Percentiles rank a stretch among this genome's conserved stretches.
phyloP scores from a whole-genome alignment of 176 grass and related monocot species.

The Dactylis glomerata region DNA sequence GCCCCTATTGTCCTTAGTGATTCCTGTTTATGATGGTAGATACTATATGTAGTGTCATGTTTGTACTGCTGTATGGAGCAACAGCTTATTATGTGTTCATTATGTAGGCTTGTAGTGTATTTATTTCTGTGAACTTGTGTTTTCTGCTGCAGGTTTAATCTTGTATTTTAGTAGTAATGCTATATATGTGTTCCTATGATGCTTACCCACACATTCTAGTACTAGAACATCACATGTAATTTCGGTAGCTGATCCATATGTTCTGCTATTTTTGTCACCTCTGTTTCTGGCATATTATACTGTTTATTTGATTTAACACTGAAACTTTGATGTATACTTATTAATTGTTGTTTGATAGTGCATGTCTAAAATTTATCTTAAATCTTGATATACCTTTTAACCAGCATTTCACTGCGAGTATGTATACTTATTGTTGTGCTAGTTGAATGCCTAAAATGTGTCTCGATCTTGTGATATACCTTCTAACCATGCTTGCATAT shows the following conservation, averaged over 20 bases:
- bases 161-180: background rate
- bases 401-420: too few species aligned
- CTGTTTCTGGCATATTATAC: background rate
- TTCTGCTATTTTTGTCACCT: background rate
- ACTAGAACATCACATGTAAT: background rate
- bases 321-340: background rate
- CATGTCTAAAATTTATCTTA: background rate
- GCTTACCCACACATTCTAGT: background rate
- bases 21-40: background rate
- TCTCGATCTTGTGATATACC: background rate
- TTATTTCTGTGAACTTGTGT: background rate
- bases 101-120: background rate
- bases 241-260: background rate
- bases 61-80: background rate
- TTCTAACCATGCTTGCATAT: background rate
- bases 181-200: background rate
- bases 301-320: background rate
- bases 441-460: background rate
- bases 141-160: background rate
- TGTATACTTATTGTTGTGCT: background rate
- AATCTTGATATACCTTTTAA: background rate
- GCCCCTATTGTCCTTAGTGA: background rate
- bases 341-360: background rate
- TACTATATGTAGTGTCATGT: background rate
- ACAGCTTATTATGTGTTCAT: background rate